These are phyloP conservation scores for Lepiota brunneoincarnata DNA, from an alignment of 768 basidiomycete species.

Conservation along the genomic window DNA sequence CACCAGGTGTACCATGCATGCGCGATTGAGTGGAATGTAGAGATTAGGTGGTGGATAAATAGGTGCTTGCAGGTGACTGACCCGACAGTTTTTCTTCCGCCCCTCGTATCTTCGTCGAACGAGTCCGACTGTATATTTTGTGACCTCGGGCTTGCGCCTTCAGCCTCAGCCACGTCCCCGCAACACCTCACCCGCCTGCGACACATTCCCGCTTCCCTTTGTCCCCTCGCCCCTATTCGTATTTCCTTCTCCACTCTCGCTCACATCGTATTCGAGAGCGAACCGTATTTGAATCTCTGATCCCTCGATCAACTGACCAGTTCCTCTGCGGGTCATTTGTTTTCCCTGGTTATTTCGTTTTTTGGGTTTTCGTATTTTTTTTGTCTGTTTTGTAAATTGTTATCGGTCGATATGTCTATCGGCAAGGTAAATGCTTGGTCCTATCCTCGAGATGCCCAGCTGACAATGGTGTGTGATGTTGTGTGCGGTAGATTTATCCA, in stretches of 20 bases:
- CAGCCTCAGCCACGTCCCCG: too few relatives aligned
- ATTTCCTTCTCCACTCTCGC: background rate
- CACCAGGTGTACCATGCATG: background rate
- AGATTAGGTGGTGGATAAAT: background rate
- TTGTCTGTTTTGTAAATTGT: background rate
- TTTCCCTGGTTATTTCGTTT: background rate
- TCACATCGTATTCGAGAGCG: constrained; percentile 10
- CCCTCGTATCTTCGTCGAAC: too few relatives aligned
- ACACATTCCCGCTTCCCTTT: too few relatives aligned
- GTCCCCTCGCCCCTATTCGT: background rate
- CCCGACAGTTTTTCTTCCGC: too few relatives aligned
- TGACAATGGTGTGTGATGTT: background rate
- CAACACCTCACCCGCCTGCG: too few relatives aligned
- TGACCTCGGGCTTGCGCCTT: too few relatives aligned
- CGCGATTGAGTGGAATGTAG: background rate
- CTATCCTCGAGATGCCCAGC: background rate
- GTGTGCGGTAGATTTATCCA: constrained; percentile 20
- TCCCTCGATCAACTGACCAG: too few relatives aligned
- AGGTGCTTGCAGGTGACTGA: background rate
- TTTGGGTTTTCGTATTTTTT: background rate
- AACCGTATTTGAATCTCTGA: constrained; percentile 1
- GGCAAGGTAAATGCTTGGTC: constrained; percentile 6
- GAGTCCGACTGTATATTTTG: too few relatives aligned
- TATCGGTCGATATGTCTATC: background rate
- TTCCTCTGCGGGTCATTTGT: background rate